Conservation (phyloP, 306 rosid genomes). For the Dryas alaskensis region DNA sequence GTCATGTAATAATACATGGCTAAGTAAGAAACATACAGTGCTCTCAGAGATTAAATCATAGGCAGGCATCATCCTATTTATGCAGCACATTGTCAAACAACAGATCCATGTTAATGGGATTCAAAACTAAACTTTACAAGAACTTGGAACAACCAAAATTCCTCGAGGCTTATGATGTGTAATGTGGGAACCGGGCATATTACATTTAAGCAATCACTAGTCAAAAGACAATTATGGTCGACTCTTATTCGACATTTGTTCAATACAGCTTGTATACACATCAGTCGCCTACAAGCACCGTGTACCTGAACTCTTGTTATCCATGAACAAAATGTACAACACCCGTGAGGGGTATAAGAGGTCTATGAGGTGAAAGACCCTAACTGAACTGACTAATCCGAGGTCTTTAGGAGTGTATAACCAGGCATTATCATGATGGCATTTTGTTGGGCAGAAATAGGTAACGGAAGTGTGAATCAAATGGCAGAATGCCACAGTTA, state of each 20-base stretch:
- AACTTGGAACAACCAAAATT: constrained; percentile 11
- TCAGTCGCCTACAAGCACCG: constrained; percentile 5
- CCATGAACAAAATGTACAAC: constrained; percentile 39
- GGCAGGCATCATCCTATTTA: too few species aligned
- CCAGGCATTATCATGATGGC: constrained; percentile 4
- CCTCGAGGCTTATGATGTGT: background rate
- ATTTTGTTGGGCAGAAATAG: constrained; percentile 47
- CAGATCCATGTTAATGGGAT: background rate
- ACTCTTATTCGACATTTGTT: constrained; percentile 19
- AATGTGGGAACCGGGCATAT: background rate
- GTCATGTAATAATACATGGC: too few species aligned
- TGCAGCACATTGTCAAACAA: too few species aligned
- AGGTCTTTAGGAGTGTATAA: background rate
- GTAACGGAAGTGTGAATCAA: constrained; percentile 67
- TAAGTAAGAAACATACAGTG: too few species aligned
- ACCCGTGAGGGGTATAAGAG: constrained; percentile 8
- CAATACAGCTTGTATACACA: constrained; percentile 3
- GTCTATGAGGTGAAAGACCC: constrained; percentile 27
- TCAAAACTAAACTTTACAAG: constrained; percentile 3
- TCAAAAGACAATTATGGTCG: background rate
- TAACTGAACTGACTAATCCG: constrained; percentile 11
- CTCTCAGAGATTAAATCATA: too few species aligned
- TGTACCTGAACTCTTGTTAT: constrained; percentile 1
- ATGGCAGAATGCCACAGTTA: constrained; percentile 68
- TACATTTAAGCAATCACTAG: background rate